Conservation (phyloP, 192 early-diverging fungal species). For the Coemansia sp. region DNA sequence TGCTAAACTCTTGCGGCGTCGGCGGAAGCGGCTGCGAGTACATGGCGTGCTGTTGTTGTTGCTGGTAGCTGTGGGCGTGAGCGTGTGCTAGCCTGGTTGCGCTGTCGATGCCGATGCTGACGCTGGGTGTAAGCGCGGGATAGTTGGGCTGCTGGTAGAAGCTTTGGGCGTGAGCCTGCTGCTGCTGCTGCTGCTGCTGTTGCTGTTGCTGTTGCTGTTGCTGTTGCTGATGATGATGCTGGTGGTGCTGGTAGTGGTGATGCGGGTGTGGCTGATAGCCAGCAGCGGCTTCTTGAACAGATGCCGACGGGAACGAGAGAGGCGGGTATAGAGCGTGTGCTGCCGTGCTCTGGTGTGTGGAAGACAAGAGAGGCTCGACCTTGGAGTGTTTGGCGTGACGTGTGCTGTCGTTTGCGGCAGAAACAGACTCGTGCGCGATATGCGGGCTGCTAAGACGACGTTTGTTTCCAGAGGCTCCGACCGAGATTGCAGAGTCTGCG, state of each 20-base stretch:
- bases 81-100: too few relatives aligned
- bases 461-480: slow-evolving; percentile 19
- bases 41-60: slow-evolving; percentile 9
- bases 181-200: slow-evolving; percentile 3
- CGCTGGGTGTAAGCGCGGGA: too few relatives aligned
- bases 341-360: neutral
- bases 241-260: neutral
- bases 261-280: slow-evolving; percentile 6
- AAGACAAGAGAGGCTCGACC: neutral
- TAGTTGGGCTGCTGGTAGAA: too few relatives aligned
- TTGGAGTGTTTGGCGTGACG: slow-evolving; percentile 39
- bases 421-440: neutral
- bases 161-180: too few relatives aligned
- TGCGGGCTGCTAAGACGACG: slow-evolving; percentile 49
- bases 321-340: slow-evolving; percentile 9
- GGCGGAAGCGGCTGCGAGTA: slow-evolving; percentile 9
- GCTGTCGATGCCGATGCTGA: too few relatives aligned
- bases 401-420: slow-evolving; percentile 1
- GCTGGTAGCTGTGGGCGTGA: too few relatives aligned
- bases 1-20: slow-evolving; percentile 15
- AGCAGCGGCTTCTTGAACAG: neutral
- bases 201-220: neutral
- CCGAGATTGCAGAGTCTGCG: slow-evolving; percentile 12
- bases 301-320: slow-evolving; percentile 9
- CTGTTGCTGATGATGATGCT: slow-evolving; percentile 16